Evolutionary conservation across 257 asterid genomes (phyloP).

Genomic region (Lycium ferocissimum): DNA sequence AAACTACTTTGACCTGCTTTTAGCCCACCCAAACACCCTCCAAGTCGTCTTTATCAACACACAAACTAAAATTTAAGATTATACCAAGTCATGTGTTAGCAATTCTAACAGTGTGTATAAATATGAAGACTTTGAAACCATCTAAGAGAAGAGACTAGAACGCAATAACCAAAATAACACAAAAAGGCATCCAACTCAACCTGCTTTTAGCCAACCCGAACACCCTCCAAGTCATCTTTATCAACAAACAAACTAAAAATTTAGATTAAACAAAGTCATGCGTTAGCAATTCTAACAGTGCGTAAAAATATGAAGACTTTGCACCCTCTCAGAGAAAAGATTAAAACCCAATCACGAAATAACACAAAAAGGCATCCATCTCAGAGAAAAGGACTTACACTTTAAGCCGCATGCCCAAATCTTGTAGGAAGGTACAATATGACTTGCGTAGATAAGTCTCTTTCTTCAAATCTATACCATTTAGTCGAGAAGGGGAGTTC

Average conservation of each 20-base stretch:
- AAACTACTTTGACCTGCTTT: conserved; percentile 2
- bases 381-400: conserved; percentile 61
- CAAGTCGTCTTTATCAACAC: neutral
- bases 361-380: neutral
- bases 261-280: neutral
- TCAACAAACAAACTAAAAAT: neutral
- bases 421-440: conserved; percentile 82
- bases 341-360: neutral
- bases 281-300: neutral
- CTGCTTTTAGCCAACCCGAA: neutral
- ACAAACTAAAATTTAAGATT: neutral
- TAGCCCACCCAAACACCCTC: neutral
- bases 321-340: neutral
- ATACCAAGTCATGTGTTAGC: neutral
- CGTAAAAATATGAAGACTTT: neutral
- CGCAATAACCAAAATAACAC: no score
- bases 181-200: no score
- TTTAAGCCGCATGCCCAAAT: conserved; percentile 93
- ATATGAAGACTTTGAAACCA: neutral
- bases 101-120: neutral
- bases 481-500: conserved; percentile 80
- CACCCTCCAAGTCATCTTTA: neutral
- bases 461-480: conserved; percentile 85
- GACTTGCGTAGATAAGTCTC: conserved; percentile 86
- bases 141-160: neutral